These are phyloP conservation scores for Penicillium tannophilum DNA, from an alignment of 495 filamentous ascomycete genomes.

Conservation along the genomic window DNA sequence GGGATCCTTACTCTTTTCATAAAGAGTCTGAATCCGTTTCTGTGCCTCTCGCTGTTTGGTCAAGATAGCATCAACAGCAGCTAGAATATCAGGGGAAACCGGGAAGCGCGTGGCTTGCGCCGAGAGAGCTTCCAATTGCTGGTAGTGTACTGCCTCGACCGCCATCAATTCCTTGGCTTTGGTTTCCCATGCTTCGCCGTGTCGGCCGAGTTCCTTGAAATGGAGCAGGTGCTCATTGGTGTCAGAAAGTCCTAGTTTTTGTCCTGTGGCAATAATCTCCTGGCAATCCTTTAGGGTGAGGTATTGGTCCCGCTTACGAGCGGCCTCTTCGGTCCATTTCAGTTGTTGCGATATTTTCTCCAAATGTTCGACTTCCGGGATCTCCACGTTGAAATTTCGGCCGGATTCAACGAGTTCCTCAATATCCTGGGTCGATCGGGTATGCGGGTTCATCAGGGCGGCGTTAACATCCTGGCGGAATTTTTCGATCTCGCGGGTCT, in stretches of 20 bases:
- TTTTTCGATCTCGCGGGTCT: constrained; percentile 80
- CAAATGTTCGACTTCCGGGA: constrained; percentile 86
- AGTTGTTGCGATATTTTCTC: constrained; percentile 79
- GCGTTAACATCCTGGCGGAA: constrained; percentile 78
- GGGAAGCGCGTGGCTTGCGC: constrained; percentile 75
- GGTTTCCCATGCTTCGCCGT: constrained; percentile 84
- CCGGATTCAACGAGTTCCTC: constrained; percentile 88
- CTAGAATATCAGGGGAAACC: constrained; percentile 77
- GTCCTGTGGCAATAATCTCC: constrained; percentile 73
- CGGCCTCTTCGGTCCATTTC: constrained; percentile 83
- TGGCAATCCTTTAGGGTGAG: constrained; percentile 75
- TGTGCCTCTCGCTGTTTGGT: constrained; percentile 96
- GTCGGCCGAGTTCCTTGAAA: constrained; percentile 72
- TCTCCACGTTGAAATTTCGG: constrained; percentile 88
- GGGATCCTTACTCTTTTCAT: constrained; percentile 70
- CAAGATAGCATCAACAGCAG: constrained; percentile 85
- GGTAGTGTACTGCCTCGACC: constrained; percentile 86
- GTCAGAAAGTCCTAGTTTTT: constrained; percentile 72
- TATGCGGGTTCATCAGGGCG: constrained; percentile 63
- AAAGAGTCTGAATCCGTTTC: constrained; percentile 77
- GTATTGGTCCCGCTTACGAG: constrained; percentile 59
- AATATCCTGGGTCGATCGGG: constrained; percentile 69
- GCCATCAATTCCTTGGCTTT: constrained; percentile 94
- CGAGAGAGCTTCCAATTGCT: constrained; percentile 89
- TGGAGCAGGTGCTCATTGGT: constrained; percentile 75